Base-by-base conservation (phyloP, 257 asterid species). In the Catharanthus roseus region DNA sequence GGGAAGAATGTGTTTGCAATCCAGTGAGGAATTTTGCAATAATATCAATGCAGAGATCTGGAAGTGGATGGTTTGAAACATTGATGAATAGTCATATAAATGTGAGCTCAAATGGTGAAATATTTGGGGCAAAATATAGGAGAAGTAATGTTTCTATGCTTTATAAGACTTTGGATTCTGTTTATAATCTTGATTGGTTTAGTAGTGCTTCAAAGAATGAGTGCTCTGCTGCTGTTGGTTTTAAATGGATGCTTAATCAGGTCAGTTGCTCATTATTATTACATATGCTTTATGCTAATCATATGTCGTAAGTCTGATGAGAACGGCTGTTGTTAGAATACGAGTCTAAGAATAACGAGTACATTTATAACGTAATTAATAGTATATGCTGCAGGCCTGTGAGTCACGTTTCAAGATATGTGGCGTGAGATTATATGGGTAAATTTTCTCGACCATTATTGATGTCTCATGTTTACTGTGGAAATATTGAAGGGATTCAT, bases 241-340 rank as follows among this genome's bases (percentile, higher is more conserved):
- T 92, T 79, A 92, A 92, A 80, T 92, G 98, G 96, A 92, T 92
- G 98, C 87, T 92, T 50, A 92, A 92, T 79, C 98, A 92, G 96
- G 97, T 86, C 72, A 66, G 67, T 65, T 5, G 3, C 58, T 28
- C 28, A 51, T 6, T 2, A 45, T 1, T 13, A 13, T 2, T 45
- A 11, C 51, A 45, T 12, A 2, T 19, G 9, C 9, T 42, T 42
- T 12, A 42, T 5, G 1, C 11, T 38, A 38, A 38, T 2, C 11
- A 2, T 3, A 42, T 42, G 49, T 10, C 11, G 13, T 15, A 4
- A 13, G 15, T n/a, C n/a, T n/a, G n/a, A n/a, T n/a, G n/a, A n/a
- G n/a, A n/a, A n/a, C n/a, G n/a, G n/a, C n/a, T n/a, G n/a, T n/a
- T n/a, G n/a, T n/a, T n/a, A n/a, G n/a, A n/a, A n/a, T n/a, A n/a